Evolutionary conservation across 2,329 filamentous ascomycete species (phyloP), one percentile per base, ranked within the genome.

Genomic region (Calonectria montana): DNA sequence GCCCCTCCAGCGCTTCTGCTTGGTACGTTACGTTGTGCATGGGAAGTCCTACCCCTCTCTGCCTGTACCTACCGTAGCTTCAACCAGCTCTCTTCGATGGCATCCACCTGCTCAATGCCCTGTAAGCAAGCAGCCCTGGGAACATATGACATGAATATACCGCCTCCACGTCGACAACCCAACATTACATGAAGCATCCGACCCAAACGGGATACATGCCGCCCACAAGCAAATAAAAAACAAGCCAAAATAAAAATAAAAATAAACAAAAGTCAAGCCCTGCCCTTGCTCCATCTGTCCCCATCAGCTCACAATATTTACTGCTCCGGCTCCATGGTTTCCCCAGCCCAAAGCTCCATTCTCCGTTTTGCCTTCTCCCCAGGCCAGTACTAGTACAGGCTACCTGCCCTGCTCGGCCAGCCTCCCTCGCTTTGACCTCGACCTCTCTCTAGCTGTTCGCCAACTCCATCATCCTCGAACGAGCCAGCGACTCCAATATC

Each of bases 1-100:
- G 74, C 77, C 75, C 76, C 76, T 77, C 76, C 68, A 74, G 65
- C 70, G 57, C 68, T 68, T 69, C 35, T 25, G 8, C 53, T 39
- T 21, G 53, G 53, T 27, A 37, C n/a, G 53, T 59, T 59, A 25
- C 53, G 53, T 39, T 35, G 53, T 59, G 53, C 53, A 59, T 59
- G 37, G 53, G 53, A n/a, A 21, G n/a, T 35, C 23, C 31, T 13
- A 57, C 53, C 31, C 37, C 37, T 31, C 53, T 31, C 53, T 57
- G 31, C 53, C 53, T 55, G 53, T 57, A 57, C 53, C 53, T 57
- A 57, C 53, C 53, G 53, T 57, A 57, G 53, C 53, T 57, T 39
- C 53, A 23, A 37, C 53, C 53, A 57, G 53, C 31, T 57, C 53
- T 23, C 29, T n/a, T 31, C 16, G 31, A 57, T 39, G 53, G 31